Evolutionary conservation across 2,329 filamentous ascomycete genomes (phyloP), one percentile per base, ranked within the genome.

Genomic region (Nigrograna mackinnonii): DNA sequence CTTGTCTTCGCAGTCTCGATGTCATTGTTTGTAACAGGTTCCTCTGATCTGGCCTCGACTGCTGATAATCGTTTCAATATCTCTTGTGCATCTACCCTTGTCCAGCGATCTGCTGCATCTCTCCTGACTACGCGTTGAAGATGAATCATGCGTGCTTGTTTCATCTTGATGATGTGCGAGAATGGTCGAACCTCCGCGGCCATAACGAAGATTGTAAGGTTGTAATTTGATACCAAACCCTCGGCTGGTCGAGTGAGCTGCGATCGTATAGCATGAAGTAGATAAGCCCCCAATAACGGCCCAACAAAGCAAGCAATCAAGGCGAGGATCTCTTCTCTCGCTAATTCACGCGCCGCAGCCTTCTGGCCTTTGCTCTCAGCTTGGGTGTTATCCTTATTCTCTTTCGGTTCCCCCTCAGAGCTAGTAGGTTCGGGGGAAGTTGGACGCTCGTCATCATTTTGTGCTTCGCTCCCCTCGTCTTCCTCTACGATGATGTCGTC

Each of bases 211-310:
- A 97, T 89, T 11, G 86, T 91, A 41, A 97, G 77, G 66, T 96
- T 96, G 71, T 92, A 95, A 67, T 96, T 89, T 4, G 90, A 95
- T 5, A 97, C 86, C 9, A 97, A 75, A 2, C 89, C 89, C 64
- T 95, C 91, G 0, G 90, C 91, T 0, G 88, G 89, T 2, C 88
- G 79, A 18, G 87, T 91, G 14, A 97, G 80, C 57, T 92, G 89
- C 6, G 79, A 80, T 37, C 92, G 83, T 44, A 96, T 87, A 16
- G 82, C 75, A 62, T 96, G 91, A 9, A 97, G 76, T 28, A 96
- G 74, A 69, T 87, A 94, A 20, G 91, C 88, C n/a, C 89, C 88
- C 4, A 90, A 62, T 0, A 89, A 60, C 0, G 92, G 92, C 21
- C 88, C 85, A 20, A 86, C 47, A 58, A 96, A 95, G 66, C 91